Percentiles rank a stretch among this genome's conserved stretches.
phyloP scores from a whole-genome alignment of 2,329 filamentous ascomycete genomes.

The Phaeophleospora eucalypticola region DNA sequence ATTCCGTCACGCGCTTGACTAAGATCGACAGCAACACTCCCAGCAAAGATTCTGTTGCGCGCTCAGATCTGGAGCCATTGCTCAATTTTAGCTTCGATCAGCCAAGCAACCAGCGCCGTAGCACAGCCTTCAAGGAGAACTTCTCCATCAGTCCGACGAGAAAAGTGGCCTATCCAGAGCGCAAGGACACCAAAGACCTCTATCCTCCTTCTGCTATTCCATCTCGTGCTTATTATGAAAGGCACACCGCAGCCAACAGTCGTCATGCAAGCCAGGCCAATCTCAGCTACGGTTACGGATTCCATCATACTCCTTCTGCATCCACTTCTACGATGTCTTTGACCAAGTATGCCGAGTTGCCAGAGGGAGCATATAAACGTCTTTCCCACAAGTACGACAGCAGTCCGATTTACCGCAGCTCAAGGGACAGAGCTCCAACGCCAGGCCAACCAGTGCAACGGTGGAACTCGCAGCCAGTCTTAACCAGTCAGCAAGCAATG shows the following conservation, averaged over 20 bases:
- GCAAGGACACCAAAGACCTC: constrained; percentile 14
- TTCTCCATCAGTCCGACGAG: constrained; percentile 28
- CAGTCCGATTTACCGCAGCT: constrained; percentile 24
- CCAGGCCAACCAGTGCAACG: constrained; percentile 25
- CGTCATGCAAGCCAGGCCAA: constrained; percentile 7
- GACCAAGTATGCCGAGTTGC: constrained; percentile 1
- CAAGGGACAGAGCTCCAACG: constrained; percentile 17
- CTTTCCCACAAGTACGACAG: constrained; percentile 23
- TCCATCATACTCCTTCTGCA: background rate
- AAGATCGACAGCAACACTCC: constrained; percentile 11
- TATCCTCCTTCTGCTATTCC: constrained; percentile 13
- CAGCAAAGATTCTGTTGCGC: constrained; percentile 20
- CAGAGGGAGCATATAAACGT: constrained; percentile 5
- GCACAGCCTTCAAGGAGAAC: constrained; percentile 34
- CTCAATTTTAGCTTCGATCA: constrained; percentile 16
- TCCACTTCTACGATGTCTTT: constrained; percentile 7
- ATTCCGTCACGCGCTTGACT: constrained; percentile 22
- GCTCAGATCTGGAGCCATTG: constrained; percentile 35
- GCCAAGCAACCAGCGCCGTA: constrained; percentile 15
- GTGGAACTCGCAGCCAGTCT: constrained; percentile 32
- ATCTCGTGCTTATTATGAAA: constrained; percentile 14
- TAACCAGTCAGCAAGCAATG: constrained; percentile 23
- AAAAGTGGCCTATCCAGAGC: constrained; percentile 19
- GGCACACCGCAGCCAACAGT: constrained; percentile 17
- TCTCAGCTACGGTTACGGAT: background rate